Conservation (phyloP, 306 rosid genomes). For the Cucumis cinereus region DNA sequence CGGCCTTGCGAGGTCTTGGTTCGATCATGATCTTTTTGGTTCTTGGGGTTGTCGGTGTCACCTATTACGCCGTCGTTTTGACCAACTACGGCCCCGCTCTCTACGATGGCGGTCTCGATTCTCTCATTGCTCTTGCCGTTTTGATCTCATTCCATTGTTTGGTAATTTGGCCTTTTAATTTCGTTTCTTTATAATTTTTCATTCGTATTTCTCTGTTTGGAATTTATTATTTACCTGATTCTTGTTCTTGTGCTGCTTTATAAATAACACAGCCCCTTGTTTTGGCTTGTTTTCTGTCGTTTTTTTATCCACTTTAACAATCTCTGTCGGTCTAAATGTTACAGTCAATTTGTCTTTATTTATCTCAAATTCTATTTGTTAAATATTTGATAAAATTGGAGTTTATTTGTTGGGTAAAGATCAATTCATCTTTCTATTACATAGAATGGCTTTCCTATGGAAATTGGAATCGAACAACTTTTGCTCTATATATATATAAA, state of each 20-base stretch:
- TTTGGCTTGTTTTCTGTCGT: conserved; percentile 1
- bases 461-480: not conserved
- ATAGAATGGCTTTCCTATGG: not conserved
- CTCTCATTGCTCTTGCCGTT: conserved; percentile 41
- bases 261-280: not conserved
- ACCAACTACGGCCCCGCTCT: conserved; percentile 82
- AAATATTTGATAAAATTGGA: not conserved
- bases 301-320: not conserved
- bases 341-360: not conserved
- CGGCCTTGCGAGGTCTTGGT: conserved; percentile 90
- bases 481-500: not conserved
- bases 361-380: not conserved
- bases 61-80: conserved; percentile 91
- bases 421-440: not conserved
- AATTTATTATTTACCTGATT: not conserved
- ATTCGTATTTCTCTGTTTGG: not conserved
- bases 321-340: not conserved
- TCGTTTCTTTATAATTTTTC: not conserved
- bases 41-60: conserved; percentile 94
- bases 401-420: not conserved
- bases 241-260: not conserved
- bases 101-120: conserved; percentile 57
- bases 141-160: conserved; percentile 80
- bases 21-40: conserved; percentile 95
- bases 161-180: conserved; percentile 30